Percentiles rank a stretch among this genome's conserved stretches.
Conservation (phyloP, 495 filamentous ascomycete species). For the Aspergillus cristatus region DNA sequence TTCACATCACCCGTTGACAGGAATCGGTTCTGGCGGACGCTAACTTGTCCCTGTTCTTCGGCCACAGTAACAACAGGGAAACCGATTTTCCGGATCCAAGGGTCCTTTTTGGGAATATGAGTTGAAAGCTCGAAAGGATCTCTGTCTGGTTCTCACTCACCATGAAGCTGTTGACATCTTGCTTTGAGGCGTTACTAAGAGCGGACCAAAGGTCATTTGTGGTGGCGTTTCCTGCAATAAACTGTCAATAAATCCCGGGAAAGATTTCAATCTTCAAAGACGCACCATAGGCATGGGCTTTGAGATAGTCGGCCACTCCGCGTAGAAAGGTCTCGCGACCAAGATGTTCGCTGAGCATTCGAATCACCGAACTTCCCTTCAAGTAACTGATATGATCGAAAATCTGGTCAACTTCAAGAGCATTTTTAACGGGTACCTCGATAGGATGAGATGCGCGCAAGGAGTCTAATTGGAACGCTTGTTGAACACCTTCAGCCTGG, state of each 20-base stretch:
- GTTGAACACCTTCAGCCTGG: constrained; percentile 79
- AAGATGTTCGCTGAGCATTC: constrained; percentile 85
- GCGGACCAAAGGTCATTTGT: constrained; percentile 88
- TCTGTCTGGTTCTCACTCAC: constrained; percentile 20
- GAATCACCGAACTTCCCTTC: constrained; percentile 90
- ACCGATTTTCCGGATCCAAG: constrained; percentile 91
- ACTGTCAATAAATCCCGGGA: background rate
- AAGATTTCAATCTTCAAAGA: background rate
- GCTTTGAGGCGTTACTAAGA: constrained; percentile 80
- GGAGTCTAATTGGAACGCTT: constrained; percentile 79
- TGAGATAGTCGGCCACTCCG: constrained; percentile 82
- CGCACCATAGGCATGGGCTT: constrained; percentile 67
- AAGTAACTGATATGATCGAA: constrained; percentile 94
- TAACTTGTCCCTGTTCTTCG: constrained; percentile 73
- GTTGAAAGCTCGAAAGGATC: constrained; percentile 8
- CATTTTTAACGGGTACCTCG: constrained; percentile 82
- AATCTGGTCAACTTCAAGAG: constrained; percentile 90
- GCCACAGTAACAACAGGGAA: constrained; percentile 82
- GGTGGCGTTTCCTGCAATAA: constrained; percentile 68
- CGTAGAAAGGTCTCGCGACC: constrained; percentile 77
- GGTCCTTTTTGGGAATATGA: constrained; percentile 43
- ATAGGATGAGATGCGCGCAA: constrained; percentile 90
- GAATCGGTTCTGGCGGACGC: constrained; percentile 77
- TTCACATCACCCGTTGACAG: constrained; percentile 85
- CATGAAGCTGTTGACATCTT: constrained; percentile 83